Percentiles rank a stretch among this genome's conserved stretches.
Conservation (phyloP, 2,329 filamentous ascomycete genomes). For the Ascochyta pisi region DNA sequence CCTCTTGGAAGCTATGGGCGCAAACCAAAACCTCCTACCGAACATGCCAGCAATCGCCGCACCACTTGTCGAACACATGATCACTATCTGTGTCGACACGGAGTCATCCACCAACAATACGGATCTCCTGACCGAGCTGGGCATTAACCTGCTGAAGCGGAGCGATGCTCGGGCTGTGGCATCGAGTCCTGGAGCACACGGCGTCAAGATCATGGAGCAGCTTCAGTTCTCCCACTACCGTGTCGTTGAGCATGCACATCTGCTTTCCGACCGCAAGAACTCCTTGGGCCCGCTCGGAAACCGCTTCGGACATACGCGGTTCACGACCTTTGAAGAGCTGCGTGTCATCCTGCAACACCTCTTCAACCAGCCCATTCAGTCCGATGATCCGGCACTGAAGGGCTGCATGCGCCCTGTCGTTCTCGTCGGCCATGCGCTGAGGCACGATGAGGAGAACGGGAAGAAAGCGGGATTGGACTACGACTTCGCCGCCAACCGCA, state of each 20-base stretch:
- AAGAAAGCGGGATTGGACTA: constrained; percentile 24
- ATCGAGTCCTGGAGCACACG: constrained; percentile 17
- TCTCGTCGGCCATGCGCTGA: constrained; percentile 32
- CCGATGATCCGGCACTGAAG: neutral
- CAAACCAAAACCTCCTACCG: neutral
- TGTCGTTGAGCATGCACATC: constrained; percentile 27
- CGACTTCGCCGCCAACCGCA: constrained; percentile 14
- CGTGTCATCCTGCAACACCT: constrained; percentile 18
- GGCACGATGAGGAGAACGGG: constrained; percentile 28
- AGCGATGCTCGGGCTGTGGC: neutral
- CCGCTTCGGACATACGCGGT: constrained; percentile 30
- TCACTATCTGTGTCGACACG: constrained; percentile 32
- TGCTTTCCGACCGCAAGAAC: constrained; percentile 13
- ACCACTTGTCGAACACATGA: constrained; percentile 18
- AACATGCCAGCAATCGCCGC: neutral
- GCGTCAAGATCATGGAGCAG: constrained; percentile 25
- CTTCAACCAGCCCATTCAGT: constrained; percentile 22
- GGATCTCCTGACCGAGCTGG: constrained; percentile 32
- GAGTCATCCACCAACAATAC: constrained; percentile 33
- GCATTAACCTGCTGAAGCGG: constrained; percentile 20
- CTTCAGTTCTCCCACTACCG: constrained; percentile 33
- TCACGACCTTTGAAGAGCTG: constrained; percentile 22
- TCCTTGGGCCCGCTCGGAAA: constrained; percentile 26
- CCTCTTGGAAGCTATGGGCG: neutral
- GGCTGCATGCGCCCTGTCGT: constrained; percentile 28